Evolutionary conservation across 768 basidiomycete genomes (phyloP), one percentile per base, ranked within the genome.

Genomic region (Russula griseocarnosa): DNA sequence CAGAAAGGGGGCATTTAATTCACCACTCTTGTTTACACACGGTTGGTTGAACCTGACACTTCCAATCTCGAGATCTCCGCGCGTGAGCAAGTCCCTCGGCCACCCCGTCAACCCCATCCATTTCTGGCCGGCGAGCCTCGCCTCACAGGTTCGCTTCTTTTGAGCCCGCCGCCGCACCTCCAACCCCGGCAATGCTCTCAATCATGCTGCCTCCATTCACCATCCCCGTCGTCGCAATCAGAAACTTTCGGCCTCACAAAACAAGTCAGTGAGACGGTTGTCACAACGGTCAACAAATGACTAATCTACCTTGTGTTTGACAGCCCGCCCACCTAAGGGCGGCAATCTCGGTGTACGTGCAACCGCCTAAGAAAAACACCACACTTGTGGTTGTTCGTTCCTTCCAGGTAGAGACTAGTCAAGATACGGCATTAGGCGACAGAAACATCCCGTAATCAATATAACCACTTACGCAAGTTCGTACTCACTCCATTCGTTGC

Each of bases 311-410:
- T 81, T 82, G 83, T 68, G 88, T 88, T 73, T 94, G 93, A 69
- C 87, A 83, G 61, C 86, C 82, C 71, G 96, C 88, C 93, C 94
- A 97, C 73, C 97, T 81, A 68, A 99, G 73, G 7, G 96, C 96
- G 42, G 97, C 88, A 63, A 98, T 94, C 77, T 98, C 97, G 10
- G 96, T 96, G 70, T 92, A 97, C 14, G 97, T 99, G 73, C 94
- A 94, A 5, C 96, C 97, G 30, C 97, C 97, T 36, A 98, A 76
- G 83, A 98, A 98, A 77, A 98, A 97, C 11, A 99, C 90, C 20
- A 96, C 83, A 3, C 94, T 96, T 6, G 88, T 96, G 9, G 86
- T 90, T 3, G 82, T 77, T 69, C 83, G 81, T 65, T 87, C 89
- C 55, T 78, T 79, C 1, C 80, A 74, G 63, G 34, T 28, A n/a